phyloP scores from a whole-genome alignment of 306 rosid species.

The Rosa chinensis region DNA sequence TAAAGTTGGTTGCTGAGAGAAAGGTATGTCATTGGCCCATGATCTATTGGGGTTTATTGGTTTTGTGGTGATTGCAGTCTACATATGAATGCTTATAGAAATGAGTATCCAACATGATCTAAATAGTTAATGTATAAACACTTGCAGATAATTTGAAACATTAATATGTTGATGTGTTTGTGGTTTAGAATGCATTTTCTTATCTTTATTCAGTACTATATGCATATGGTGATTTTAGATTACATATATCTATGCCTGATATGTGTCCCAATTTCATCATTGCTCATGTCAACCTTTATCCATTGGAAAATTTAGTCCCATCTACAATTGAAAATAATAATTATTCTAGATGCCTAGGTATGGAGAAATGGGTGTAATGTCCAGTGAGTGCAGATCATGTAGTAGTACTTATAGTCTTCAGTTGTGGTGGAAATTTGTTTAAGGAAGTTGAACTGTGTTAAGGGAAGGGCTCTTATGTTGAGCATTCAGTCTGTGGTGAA shows the following conservation, averaged over 20 bases:
- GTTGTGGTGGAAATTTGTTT: not conserved
- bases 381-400: not conserved
- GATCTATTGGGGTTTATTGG: not conserved
- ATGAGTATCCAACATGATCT: not conserved
- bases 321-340: not conserved
- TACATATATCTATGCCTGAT: not conserved
- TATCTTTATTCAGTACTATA: not conserved
- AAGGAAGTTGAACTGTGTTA: not conserved
- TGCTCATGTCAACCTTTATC: not conserved
- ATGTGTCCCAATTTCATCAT: not conserved
- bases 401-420: not conserved
- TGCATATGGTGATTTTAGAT: not conserved
- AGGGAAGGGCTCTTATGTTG: not conserved
- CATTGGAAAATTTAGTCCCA: not conserved
- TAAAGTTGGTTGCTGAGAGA: conserved; percentile 64
- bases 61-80: not conserved
- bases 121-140: not conserved
- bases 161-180: not conserved
- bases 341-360: not conserved
- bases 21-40: conserved; percentile 51
- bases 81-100: not conserved
- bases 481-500: not conserved
- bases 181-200: not conserved
- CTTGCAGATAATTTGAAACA: not conserved
- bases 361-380: conserved; percentile 1